Evolutionary conservation across 2,329 filamentous ascomycete species (phyloP).

Genomic region (Plectosphaerella cucumerina): DNA sequence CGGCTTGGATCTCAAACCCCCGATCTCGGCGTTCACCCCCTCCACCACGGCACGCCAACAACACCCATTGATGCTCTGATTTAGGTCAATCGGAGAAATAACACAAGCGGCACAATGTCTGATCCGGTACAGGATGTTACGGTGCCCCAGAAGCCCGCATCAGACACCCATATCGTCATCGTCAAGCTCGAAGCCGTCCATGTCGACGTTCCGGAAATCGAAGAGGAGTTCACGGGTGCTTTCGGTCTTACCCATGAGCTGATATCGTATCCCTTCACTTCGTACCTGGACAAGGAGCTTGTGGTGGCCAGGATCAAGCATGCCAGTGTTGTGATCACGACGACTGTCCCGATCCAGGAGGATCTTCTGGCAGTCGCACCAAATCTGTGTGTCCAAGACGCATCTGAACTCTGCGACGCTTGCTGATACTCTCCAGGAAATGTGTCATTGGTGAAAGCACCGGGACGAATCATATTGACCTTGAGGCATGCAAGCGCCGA

Average conservation of each 20-base stretch:
- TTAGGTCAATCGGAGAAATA: no score
- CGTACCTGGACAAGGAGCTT: constrained; percentile 3
- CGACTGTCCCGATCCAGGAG: constrained; percentile 14
- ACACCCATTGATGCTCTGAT: no score
- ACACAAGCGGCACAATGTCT: constrained; percentile 2
- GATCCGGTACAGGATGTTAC: constrained; percentile 6
- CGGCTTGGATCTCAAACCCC: no score
- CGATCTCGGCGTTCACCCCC: no score
- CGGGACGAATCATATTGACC: constrained; percentile 18
- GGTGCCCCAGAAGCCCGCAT: constrained; percentile 7
- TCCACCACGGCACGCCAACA: no score
- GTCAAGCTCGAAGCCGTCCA: constrained; percentile 15
- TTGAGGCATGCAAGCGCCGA: constrained; percentile 13
- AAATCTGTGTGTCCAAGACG: constrained; percentile 11
- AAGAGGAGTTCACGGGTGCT: background rate
- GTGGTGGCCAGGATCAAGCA: constrained; percentile 13
- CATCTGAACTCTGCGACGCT: background rate
- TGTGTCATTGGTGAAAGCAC: constrained; percentile 18
- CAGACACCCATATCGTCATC: constrained; percentile 11
- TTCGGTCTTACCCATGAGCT: constrained; percentile 9
- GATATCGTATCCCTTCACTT: constrained; percentile 12
- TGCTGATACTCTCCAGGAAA: constrained; percentile 9
- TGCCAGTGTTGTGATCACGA: constrained; percentile 20
- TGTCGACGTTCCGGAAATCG: constrained; percentile 7
- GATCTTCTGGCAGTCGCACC: constrained; percentile 14